Evolutionary conservation across 257 asterid species (phyloP).

Genomic region (Ballota nigra): DNA sequence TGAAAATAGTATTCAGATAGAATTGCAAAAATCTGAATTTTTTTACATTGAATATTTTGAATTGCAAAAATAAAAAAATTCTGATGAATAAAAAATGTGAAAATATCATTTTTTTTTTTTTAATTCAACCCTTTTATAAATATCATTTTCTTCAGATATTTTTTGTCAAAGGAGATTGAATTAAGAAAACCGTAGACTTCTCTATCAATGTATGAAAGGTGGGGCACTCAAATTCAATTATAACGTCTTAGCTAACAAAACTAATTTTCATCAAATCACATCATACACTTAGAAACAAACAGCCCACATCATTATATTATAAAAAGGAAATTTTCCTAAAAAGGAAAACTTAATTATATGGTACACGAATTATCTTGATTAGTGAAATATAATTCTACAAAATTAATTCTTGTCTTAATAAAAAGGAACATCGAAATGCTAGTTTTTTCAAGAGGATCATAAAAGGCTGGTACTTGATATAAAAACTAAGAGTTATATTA

Average conservation of each 20-base stretch:
- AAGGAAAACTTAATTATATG: background rate
- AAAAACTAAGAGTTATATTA: too few species aligned
- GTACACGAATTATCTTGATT: too few species aligned
- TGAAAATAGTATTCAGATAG: too few species aligned
- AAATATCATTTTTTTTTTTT: too few species aligned
- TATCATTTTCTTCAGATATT: background rate
- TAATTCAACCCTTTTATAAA: background rate
- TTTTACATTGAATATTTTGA: too few species aligned
- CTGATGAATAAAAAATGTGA: too few species aligned
- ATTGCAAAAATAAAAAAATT: too few species aligned
- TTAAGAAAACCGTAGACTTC: background rate
- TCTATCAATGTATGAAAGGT: background rate
- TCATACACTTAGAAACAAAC: background rate
- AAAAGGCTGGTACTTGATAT: too few species aligned
- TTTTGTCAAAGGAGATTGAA: background rate
- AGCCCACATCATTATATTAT: background rate
- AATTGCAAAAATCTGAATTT: too few species aligned
- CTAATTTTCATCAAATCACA: background rate
- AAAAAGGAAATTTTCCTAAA: background rate
- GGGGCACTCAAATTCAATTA: background rate
- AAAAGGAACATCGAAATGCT: too few species aligned
- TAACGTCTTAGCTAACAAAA: background rate
- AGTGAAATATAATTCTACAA: background rate
- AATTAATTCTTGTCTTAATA: too few species aligned
- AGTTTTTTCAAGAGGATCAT: too few species aligned